Evolutionary conservation across 805 yeast species (phyloP).

Genomic region (Zygosaccharomyces lentus): DNA sequence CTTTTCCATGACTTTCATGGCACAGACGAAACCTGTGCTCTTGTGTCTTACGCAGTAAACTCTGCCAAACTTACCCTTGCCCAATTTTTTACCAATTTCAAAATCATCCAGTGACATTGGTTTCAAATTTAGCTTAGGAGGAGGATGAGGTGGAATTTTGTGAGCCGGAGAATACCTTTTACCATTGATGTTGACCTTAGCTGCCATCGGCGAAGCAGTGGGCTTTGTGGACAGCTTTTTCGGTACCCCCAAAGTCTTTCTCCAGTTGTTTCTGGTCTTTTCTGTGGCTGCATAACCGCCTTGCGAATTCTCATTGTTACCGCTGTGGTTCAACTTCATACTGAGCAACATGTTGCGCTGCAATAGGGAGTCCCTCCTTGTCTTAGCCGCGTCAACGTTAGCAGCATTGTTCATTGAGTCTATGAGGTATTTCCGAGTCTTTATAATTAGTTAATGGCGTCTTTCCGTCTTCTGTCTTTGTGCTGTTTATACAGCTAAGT

Average conservation of each 20-base stretch:
- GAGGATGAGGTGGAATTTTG: not conserved
- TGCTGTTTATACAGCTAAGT: slow-evolving; percentile 1
- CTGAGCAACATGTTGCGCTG: slow-evolving; percentile 25
- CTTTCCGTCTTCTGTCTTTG: not conserved
- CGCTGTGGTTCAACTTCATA: slow-evolving; percentile 21
- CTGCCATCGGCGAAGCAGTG: not conserved
- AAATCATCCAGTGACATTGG: slow-evolving; percentile 47
- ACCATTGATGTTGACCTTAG: not conserved
- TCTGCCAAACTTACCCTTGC: slow-evolving; percentile 90
- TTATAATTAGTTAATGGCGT: not conserved
- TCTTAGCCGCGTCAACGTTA: slow-evolving; percentile 11
- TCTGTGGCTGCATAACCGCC: slow-evolving; percentile 1
- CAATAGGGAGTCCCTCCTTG: slow-evolving; percentile 21
- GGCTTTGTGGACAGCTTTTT: not conserved
- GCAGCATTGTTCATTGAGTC: not conserved
- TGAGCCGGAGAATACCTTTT: slow-evolving; percentile 4
- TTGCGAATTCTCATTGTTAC: slow-evolving; percentile 5
- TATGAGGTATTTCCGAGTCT: not conserved
- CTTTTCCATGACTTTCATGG: slow-evolving; percentile 87
- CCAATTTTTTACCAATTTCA: slow-evolving; percentile 81
- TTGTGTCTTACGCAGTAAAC: slow-evolving; percentile 86
- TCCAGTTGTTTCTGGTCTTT: slow-evolving; percentile 3
- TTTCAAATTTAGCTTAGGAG: slow-evolving; percentile 9
- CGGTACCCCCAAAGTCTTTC: not conserved
- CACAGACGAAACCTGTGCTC: slow-evolving; percentile 73